Evolutionary conservation across 768 basidiomycete genomes (phyloP).

Genomic region (Psilocybe cubensis): DNA sequence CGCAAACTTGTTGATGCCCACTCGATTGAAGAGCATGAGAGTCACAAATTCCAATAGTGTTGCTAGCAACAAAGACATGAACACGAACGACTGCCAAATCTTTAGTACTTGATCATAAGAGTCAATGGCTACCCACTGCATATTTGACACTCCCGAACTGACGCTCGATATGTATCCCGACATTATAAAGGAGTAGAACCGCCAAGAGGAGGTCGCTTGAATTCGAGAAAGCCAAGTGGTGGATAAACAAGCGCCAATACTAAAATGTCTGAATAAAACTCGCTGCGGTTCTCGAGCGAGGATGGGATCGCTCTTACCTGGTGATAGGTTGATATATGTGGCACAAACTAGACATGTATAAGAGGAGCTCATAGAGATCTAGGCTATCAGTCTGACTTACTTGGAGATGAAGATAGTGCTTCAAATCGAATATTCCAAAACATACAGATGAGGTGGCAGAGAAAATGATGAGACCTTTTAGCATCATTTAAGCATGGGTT

Average conservation of each 20-base stretch:
- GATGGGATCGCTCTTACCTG: conserved; percentile 56
- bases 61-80: conserved; percentile 67
- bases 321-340: conserved; percentile 88
- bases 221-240: conserved; percentile 79
- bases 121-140: conserved; percentile 56
- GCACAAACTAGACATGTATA: conserved; percentile 59
- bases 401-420: conserved; percentile 88
- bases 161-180: conserved; percentile 75
- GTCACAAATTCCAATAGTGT: conserved; percentile 70
- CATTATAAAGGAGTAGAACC: conserved; percentile 73
- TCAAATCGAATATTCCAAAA: conserved; percentile 81
- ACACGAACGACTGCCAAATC: conserved; percentile 67
- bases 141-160: conserved; percentile 88
- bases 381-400: conserved; percentile 43
- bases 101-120: not conserved
- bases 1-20: conserved; percentile 75
- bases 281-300: conserved; percentile 18
- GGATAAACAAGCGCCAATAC: conserved; percentile 84
- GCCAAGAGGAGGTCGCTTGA: conserved; percentile 86
- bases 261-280: conserved; percentile 43
- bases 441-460: conserved; percentile 73
- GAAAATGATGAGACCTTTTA: conserved; percentile 75
- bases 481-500: not conserved
- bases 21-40: conserved; percentile 64
- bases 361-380: conserved; percentile 5